These are phyloP conservation scores for Solanum arcanum DNA, from an alignment of 257 asterid genomes.

Conservation along the genomic window DNA sequence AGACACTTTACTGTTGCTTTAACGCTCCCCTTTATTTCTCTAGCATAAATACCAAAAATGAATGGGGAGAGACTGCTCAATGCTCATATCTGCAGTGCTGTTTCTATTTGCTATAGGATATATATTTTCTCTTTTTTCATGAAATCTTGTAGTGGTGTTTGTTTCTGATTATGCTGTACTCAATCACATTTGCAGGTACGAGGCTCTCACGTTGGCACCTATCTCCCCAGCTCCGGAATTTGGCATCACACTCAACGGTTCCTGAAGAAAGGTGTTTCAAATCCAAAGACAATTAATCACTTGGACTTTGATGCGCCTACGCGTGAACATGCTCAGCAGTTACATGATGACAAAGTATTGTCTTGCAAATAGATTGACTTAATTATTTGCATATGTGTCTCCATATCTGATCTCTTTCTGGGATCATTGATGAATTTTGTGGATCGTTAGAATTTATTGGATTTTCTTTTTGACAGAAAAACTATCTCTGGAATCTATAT, in stretches of 20 bases:
- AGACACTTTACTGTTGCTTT: neutral
- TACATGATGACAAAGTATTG: slow-evolving; percentile 84
- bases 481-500: neutral
- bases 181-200: slow-evolving; percentile 42
- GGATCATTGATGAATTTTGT: neutral
- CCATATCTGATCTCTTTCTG: neutral
- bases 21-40: neutral
- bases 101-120: neutral
- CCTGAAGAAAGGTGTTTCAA: slow-evolving; percentile 59
- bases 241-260: slow-evolving; percentile 93
- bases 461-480: neutral
- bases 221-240: slow-evolving; percentile 88
- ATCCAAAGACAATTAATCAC: slow-evolving; percentile 73
- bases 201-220: slow-evolving; percentile 93
- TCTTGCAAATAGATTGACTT: slow-evolving; percentile 9
- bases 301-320: slow-evolving; percentile 99
- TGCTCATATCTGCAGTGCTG: neutral
- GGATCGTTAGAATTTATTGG: neutral
- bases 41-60: neutral
- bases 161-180: neutral
- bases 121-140: neutral
- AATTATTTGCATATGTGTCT: slow-evolving; percentile 10
- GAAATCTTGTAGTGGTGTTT: neutral
- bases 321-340: slow-evolving; percentile 79
- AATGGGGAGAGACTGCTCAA: neutral